These are phyloP conservation scores for Citrus glauca DNA, from an alignment of 345 rosid genomes.

Conservation along the genomic window DNA sequence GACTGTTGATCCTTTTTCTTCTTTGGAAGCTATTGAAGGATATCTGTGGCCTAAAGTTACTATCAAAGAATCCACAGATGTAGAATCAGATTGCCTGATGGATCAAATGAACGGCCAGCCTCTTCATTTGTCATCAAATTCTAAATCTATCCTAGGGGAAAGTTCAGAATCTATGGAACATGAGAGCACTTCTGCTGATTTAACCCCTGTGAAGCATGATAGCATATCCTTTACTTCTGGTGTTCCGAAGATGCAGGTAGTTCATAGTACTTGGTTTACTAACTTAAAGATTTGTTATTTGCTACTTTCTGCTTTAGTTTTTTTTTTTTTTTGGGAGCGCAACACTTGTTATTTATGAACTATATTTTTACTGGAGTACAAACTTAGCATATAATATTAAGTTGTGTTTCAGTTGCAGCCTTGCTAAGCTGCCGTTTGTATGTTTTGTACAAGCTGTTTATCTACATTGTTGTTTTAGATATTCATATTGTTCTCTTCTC, in stretches of 20 bases:
- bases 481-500: background rate
- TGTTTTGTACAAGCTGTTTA: background rate
- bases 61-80: slow-evolving; percentile 26
- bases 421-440: background rate
- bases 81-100: slow-evolving; percentile 30
- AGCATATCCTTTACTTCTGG: slow-evolving; percentile 21
- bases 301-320: background rate
- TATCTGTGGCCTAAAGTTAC: slow-evolving; percentile 63
- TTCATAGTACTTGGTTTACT: background rate
- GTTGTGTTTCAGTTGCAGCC: background rate
- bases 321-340: slow-evolving; percentile 1
- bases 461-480: background rate
- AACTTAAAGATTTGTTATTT: background rate
- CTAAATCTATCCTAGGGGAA: slow-evolving; percentile 45
- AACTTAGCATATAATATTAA: background rate
- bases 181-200: slow-evolving; percentile 31
- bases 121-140: slow-evolving; percentile 34
- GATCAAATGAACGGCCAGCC: slow-evolving; percentile 37
- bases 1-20: slow-evolving; percentile 78
- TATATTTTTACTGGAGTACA: background rate
- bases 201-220: slow-evolving; percentile 38
- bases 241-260: slow-evolving; percentile 55
- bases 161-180: slow-evolving; percentile 43
- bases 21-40: slow-evolving; percentile 59
- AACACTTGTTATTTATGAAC: slow-evolving; percentile 12